Base-by-base conservation (phyloP, 352 stramenopile genomes). In the Phytophthora lateralis region DNA sequence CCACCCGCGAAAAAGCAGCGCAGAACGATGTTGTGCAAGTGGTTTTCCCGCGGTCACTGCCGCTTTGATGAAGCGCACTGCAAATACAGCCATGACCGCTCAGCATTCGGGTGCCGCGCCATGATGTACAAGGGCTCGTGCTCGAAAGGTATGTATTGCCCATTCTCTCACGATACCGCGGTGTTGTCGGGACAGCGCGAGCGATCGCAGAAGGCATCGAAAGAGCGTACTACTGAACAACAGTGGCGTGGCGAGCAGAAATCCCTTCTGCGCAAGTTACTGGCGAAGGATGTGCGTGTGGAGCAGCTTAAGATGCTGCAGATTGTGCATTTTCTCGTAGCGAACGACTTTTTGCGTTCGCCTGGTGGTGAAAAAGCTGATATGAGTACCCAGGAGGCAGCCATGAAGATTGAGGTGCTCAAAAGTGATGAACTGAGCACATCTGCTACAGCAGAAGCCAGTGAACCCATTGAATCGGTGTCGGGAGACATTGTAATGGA, bases 241-340 rank as follows among this genome's bases (percentile, higher is more conserved):
- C 68, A 89, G 56, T 90, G 82, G 73, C 82, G 78, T 60, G 74
- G 64, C 2, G 82, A 91, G 46, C 71, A 88, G 17, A 76, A 73
- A 17, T 92, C 85, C 26, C 69, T 95, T 20, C 52, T 95, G 52
- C 80, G 84, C 37, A 90, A 91, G 57, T 53, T 95, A 47, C 73
- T 95, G 30, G 67, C 85, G 20, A 89, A 82, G 27, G 83, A 95
- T 60, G 78, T 95, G 20, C 56, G 71, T 51, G 50, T 71, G 12
- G 85, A 95, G 71, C 82, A 92, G 64, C 61, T 65, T 35, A 81
- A 89, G 49, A 87, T 93, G 68, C 73, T 95, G 48, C 80, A 95
- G 66, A 80, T 91, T 66, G 79, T 92, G 53, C 78, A 75, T 37
- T 84, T 68, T 62, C 53, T 93, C 30, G 78, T 92, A 4, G 52